Percentiles rank a stretch among this genome's conserved stretches.
phyloP scores from a whole-genome alignment of 805 yeast species.

The Limtongozyma cylindracea region DNA sequence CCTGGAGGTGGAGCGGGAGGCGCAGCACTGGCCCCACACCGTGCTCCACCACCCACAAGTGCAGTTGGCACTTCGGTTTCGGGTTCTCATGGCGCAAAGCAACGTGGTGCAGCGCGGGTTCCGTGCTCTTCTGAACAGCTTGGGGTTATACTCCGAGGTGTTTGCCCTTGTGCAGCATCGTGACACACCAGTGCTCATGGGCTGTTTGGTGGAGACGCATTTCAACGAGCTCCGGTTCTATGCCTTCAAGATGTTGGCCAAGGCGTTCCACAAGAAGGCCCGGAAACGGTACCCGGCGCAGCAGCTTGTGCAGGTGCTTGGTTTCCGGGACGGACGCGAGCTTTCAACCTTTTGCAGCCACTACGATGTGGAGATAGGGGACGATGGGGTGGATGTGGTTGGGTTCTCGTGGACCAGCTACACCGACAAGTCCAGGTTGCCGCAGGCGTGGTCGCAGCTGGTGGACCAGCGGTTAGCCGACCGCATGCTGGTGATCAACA shows the following conservation, averaged over 20 bases:
- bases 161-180: constrained; percentile 24
- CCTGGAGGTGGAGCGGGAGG: constrained; percentile 56
- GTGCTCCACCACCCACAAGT: constrained; percentile 29
- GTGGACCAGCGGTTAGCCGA: too few species aligned
- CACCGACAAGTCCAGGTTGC: constrained; percentile 35
- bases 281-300: too few species aligned
- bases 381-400: too few species aligned
- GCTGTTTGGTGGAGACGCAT: constrained; percentile 58
- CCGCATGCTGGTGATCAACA: too few species aligned
- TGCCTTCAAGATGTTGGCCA: constrained; percentile 41
- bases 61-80: constrained; percentile 45
- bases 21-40: constrained; percentile 37
- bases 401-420: constrained; percentile 23
- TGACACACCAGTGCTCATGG: constrained; percentile 35
- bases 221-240: constrained; percentile 57
- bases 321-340: too few species aligned
- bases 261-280: constrained; percentile 42
- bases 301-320: too few species aligned
- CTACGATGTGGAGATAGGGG: too few species aligned
- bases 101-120: constrained; percentile 27
- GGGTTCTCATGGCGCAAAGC: constrained; percentile 43
- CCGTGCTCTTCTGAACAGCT: constrained; percentile 21
- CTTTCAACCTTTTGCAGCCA: too few species aligned
- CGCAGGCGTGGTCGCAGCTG: too few species aligned
- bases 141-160: constrained; percentile 35